Conservation (phyloP, 192 early-diverging fungal species). For the Mortierella antarctica region DNA sequence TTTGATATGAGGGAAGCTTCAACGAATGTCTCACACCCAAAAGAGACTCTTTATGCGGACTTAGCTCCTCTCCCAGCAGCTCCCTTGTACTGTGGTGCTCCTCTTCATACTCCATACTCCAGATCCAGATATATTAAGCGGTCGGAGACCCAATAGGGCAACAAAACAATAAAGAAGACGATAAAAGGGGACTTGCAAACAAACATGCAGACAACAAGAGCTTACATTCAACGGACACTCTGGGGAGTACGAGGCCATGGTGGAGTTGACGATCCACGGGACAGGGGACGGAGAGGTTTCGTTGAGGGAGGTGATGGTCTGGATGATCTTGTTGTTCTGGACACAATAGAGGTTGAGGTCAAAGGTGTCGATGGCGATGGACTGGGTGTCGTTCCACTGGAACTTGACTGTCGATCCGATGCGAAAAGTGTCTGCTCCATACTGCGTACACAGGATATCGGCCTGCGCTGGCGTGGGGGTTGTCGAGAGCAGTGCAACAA, state of each 20-base stretch:
- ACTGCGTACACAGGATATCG: slow-evolving; percentile 19
- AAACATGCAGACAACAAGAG: background rate
- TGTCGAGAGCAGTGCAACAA: slow-evolving; percentile 3
- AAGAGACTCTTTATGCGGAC: too few species aligned
- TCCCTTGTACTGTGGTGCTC: too few species aligned
- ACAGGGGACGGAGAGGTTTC: slow-evolving; percentile 8
- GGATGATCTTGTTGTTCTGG: slow-evolving; percentile 17
- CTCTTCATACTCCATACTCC: background rate
- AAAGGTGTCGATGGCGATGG: slow-evolving; percentile 14
- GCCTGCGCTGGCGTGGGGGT: slow-evolving; percentile 10
- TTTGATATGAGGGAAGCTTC: too few species aligned
- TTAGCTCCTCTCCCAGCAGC: too few species aligned
- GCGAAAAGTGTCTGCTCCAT: slow-evolving; percentile 28
- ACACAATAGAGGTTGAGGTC: slow-evolving; percentile 39
- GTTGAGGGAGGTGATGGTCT: slow-evolving; percentile 33
- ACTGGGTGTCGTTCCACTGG: slow-evolving; percentile 29
- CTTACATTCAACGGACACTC: slow-evolving; percentile 27
- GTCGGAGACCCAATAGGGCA: background rate
- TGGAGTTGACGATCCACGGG: slow-evolving; percentile 19
- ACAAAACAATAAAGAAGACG: background rate
- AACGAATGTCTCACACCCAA: too few species aligned
- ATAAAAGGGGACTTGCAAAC: background rate
- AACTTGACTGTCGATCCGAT: slow-evolving; percentile 40
- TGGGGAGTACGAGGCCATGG: background rate
- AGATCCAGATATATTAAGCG: background rate